Conservation (phyloP, 108 stramenopile species). For the Pseudonitzschia delicatissima region DNA sequence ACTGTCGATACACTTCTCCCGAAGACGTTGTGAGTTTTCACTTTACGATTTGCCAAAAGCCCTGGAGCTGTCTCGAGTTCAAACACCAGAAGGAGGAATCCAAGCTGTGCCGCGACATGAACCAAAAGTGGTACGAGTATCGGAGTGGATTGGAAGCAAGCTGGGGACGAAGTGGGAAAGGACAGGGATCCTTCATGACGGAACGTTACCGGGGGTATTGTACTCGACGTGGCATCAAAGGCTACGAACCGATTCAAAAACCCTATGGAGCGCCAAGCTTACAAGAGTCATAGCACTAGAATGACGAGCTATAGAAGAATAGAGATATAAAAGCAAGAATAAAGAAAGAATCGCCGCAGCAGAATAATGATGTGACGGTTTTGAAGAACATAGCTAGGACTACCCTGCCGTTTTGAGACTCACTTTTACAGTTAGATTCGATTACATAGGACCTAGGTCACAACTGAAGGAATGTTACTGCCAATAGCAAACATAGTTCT, state of each 20-base stretch:
- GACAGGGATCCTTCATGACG: slow-evolving; percentile 36
- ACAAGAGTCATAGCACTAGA: no score
- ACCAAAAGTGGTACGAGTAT: slow-evolving; percentile 40
- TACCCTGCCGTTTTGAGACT: no score
- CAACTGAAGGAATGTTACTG: no score
- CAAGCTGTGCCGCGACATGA: slow-evolving; percentile 33
- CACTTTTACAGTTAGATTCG: no score
- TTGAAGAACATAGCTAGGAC: no score
- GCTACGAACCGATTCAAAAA: slow-evolving; percentile 50
- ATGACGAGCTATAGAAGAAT: no score
- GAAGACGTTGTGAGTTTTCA: slow-evolving; percentile 75
- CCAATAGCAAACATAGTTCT: no score
- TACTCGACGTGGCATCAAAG: slow-evolving; percentile 34
- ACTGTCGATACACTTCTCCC: slow-evolving; percentile 52
- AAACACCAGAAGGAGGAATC: slow-evolving; percentile 40
- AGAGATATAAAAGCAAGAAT: no score
- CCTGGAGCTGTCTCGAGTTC: slow-evolving; percentile 76
- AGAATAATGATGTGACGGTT: no score
- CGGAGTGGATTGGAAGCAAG: slow-evolving; percentile 61
- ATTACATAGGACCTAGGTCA: no score
- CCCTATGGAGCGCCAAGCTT: slow-evolving; percentile 27
- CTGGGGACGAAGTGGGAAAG: slow-evolving; percentile 36
- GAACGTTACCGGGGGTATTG: slow-evolving; percentile 73
- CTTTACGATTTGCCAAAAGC: slow-evolving; percentile 90
- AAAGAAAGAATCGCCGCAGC: no score